Conservation (phyloP, 1,284 basidiomycete species). For the Pseudozyma thailandica region DNA sequence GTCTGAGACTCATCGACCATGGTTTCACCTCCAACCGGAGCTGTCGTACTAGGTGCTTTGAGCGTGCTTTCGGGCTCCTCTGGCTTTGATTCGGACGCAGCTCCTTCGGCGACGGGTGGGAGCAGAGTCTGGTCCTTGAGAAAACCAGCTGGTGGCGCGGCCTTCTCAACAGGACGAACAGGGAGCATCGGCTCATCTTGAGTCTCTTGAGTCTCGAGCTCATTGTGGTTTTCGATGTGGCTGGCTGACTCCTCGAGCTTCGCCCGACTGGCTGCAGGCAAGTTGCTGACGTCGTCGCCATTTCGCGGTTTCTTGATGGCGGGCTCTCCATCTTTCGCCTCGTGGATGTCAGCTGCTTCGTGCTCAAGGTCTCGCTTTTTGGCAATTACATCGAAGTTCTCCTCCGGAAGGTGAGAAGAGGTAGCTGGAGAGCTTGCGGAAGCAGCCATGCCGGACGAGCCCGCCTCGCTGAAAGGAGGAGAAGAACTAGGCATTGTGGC, state of each 20-base stretch:
- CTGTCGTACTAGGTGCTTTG: background rate
- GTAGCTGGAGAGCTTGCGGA: background rate
- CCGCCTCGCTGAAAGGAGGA: background rate
- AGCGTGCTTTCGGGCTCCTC: background rate
- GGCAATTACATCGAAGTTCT: background rate
- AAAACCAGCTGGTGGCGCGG: background rate
- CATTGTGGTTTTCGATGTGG: background rate
- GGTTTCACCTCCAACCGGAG: background rate
- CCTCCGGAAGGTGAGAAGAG: background rate
- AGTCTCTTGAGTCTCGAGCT: conserved; percentile 12
- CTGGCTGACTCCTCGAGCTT: background rate
- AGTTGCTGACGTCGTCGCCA: background rate
- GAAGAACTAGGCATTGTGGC: background rate
- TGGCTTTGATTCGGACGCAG: background rate
- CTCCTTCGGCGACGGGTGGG: background rate
- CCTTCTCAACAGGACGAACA: background rate
- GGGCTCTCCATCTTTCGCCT: background rate
- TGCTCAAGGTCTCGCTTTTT: conserved; percentile 10
- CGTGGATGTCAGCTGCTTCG: background rate
- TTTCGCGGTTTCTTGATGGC: conserved; percentile 20
- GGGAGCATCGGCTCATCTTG: conserved; percentile 34
- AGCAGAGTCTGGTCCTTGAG: background rate
- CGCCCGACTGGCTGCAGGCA: background rate
- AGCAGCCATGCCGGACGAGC: background rate
- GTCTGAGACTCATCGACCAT: conserved; percentile 23